Conservation (phyloP, 805 yeast genomes). For the Myxozyma mucilagina region DNA sequence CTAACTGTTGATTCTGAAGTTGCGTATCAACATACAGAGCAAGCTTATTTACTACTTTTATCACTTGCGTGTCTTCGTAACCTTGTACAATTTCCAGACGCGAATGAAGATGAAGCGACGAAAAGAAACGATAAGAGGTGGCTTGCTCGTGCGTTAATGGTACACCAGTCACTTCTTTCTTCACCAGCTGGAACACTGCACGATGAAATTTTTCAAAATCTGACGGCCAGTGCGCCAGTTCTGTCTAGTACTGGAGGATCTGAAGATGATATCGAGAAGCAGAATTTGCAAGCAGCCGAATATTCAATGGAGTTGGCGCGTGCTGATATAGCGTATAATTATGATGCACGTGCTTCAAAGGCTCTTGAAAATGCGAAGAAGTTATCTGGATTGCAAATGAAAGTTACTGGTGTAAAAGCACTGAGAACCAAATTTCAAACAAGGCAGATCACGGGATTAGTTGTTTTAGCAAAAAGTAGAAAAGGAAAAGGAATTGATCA, state of each 20-base stretch:
- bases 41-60: constrained; percentile 50
- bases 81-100: constrained; percentile 39
- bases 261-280: neutral
- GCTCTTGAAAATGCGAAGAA: constrained; percentile 39
- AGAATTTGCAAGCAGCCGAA: constrained; percentile 6
- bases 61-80: constrained; percentile 49
- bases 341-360: constrained; percentile 48
- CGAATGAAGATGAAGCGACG: constrained; percentile 9
- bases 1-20: constrained; percentile 65
- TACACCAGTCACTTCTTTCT: constrained; percentile 41
- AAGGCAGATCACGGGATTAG: constrained; percentile 66
- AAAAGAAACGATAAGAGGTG: constrained; percentile 33
- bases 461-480: constrained; percentile 64
- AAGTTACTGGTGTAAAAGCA: constrained; percentile 85
- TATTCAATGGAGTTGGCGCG: constrained; percentile 32
- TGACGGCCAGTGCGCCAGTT: constrained; percentile 13
- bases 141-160: constrained; percentile 40
- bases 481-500: neutral
- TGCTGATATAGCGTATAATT: constrained; percentile 34
- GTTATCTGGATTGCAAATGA: constrained; percentile 49
- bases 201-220: constrained; percentile 31
- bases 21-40: constrained; percentile 61
- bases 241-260: neutral
- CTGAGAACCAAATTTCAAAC: constrained; percentile 82
- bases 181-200: constrained; percentile 36